Percentiles rank a stretch among this genome's conserved stretches.
phyloP scores from a whole-genome alignment of 192 early-diverging fungal genomes.

The Linnemannia schmuckeri region DNA sequence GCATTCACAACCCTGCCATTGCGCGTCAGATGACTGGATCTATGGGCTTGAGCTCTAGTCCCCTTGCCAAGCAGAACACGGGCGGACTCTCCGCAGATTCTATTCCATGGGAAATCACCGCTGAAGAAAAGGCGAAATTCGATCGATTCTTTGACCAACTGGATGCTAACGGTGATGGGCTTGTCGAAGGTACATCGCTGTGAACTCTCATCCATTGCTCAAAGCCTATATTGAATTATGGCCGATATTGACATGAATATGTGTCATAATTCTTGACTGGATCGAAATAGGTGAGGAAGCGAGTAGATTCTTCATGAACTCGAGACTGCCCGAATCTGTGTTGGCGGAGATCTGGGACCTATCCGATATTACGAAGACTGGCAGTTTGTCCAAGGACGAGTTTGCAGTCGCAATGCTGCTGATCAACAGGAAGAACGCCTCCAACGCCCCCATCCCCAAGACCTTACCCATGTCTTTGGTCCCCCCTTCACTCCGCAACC shows the following conservation, averaged over 20 bases:
- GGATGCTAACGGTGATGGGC: slow-evolving; percentile 73
- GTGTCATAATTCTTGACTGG: neutral
- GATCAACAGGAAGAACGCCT: slow-evolving; percentile 72
- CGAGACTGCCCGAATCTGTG: slow-evolving; percentile 72
- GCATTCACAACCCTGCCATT: slow-evolving; percentile 31
- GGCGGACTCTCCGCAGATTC: slow-evolving; percentile 28
- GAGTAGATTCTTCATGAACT: slow-evolving; percentile 84
- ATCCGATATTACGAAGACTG: slow-evolving; percentile 72
- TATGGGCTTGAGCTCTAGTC: slow-evolving; percentile 30
- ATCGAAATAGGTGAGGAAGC: slow-evolving; percentile 73
- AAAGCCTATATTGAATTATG: neutral
- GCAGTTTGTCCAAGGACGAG: slow-evolving; percentile 74
- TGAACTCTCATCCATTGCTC: neutral
- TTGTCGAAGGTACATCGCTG: slow-evolving; percentile 69
- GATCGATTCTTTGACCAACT: slow-evolving; percentile 83
- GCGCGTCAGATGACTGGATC: slow-evolving; percentile 41
- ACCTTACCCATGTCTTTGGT: slow-evolving; percentile 68
- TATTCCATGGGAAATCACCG: slow-evolving; percentile 79
- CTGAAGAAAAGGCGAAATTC: slow-evolving; percentile 80
- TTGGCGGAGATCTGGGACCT: slow-evolving; percentile 89
- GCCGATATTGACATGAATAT: neutral
- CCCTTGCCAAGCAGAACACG: slow-evolving; percentile 49
- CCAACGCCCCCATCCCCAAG: slow-evolving; percentile 62
- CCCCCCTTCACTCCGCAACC: slow-evolving; percentile 66
- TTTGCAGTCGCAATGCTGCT: slow-evolving; percentile 88